A percentile compares a stretch with the other conserved stretches of the same genome.
Conservation (phyloP, 257 asterid species). For the Cynanchum wilfordii region DNA sequence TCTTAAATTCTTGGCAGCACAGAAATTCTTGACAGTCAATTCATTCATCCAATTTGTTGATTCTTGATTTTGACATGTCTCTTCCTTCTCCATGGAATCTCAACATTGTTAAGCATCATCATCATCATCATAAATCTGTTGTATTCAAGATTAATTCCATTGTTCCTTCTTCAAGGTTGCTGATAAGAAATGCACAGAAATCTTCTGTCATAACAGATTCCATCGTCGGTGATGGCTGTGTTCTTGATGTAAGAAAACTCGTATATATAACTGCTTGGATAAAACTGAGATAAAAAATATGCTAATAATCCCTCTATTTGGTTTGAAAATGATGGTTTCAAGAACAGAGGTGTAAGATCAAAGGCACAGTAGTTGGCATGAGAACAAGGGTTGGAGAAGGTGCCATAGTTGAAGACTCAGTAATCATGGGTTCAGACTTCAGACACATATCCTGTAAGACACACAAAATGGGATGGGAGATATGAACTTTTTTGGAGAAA, state of each 20-base stretch:
- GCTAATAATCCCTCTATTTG: background rate
- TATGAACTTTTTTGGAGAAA: too few relatives aligned
- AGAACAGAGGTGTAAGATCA: conserved; percentile 71
- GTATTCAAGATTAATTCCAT: conserved; percentile 14
- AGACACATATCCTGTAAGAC: conserved; percentile 62
- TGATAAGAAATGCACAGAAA: conserved; percentile 24
- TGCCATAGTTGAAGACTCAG: conserved; percentile 68
- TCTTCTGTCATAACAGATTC: conserved; percentile 55
- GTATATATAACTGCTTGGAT: too few relatives aligned
- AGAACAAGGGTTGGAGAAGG: conserved; percentile 56
- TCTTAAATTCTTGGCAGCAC: conserved; percentile 29
- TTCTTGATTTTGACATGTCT: conserved; percentile 37
- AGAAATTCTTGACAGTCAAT: background rate
- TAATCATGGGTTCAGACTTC: conserved; percentile 76
- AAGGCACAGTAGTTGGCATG: conserved; percentile 71
- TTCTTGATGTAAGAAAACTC: conserved; percentile 54
- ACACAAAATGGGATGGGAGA: too few relatives aligned
- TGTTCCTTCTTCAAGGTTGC: conserved; percentile 23
- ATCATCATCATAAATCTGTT: conserved; percentile 31
- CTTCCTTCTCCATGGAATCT: conserved; percentile 31
- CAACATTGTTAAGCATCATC: conserved; percentile 20
- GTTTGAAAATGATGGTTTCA: background rate
- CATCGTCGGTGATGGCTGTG: conserved; percentile 74
- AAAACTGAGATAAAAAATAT: background rate
- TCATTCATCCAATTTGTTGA: background rate